Evolutionary conservation across 148 eudicot species (phyloP).

Genomic region (Polygonum maritimum): DNA sequence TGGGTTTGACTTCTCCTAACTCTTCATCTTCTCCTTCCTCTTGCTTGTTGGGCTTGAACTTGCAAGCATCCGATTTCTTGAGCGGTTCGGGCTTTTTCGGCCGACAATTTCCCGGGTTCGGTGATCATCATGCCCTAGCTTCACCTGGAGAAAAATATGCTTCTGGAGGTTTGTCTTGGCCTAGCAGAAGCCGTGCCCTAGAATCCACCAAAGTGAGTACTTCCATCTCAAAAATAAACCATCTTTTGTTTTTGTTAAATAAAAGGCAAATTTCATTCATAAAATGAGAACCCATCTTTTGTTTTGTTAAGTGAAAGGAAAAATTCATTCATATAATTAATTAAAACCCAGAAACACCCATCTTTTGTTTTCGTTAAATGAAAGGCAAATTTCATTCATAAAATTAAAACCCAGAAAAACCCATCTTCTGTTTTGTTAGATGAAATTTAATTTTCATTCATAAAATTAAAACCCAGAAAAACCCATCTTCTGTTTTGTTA

Average conservation of each 20-base stretch:
- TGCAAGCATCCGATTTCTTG: not conserved
- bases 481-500: not conserved
- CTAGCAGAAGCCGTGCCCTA: slow-evolving; percentile 9
- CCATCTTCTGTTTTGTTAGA: not conserved
- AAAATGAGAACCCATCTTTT: not conserved
- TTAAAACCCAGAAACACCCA: too few relatives aligned
- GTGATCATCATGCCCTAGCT: slow-evolving; percentile 5
- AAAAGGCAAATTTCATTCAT: not conserved
- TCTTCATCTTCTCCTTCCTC: not conserved
- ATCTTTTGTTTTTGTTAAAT: not conserved
- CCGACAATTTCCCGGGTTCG: not conserved
- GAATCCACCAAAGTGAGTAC: slow-evolving; percentile 8
- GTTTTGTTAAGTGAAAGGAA: not conserved
- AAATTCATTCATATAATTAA: not conserved
- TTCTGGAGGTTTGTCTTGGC: slow-evolving; percentile 5
- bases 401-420: not conserved
- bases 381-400: not conserved
- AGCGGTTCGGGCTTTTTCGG: not conserved
- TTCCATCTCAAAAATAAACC: not conserved
- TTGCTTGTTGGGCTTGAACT: not conserved
- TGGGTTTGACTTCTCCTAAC: slow-evolving; percentile 6
- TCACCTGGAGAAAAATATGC: not conserved
- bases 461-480: not conserved
- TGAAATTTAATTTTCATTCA: too few relatives aligned
- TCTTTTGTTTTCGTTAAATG: not conserved